Conservation (phyloP, 345 rosid genomes). For the Gossypium turneri region DNA sequence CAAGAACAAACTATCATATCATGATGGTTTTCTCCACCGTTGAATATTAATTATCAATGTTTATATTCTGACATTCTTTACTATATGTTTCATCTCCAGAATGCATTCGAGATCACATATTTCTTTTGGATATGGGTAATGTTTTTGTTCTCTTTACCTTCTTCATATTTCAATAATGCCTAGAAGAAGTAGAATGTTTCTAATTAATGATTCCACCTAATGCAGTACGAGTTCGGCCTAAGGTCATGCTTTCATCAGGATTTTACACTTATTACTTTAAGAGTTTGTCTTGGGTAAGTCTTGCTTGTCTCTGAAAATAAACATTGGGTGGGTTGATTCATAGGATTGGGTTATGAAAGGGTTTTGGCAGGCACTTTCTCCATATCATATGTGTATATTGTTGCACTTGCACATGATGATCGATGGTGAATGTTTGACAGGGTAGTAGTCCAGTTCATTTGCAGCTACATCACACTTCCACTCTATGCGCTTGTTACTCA, state of each 20-base stretch:
- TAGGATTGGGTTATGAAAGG: too few species aligned
- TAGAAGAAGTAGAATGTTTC: not conserved
- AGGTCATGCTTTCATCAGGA: constrained; percentile 73
- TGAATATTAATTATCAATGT: not conserved
- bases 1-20: not conserved
- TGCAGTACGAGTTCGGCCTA: constrained; percentile 92
- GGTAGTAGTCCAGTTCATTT: constrained; percentile 66
- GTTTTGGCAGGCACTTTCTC: not conserved
- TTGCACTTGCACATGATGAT: not conserved
- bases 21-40: not conserved
- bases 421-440: constrained; percentile 31
- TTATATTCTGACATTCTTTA: constrained; percentile 14
- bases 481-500: constrained; percentile 98
- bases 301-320: not conserved
- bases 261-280: constrained; percentile 30
- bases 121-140: constrained; percentile 95
- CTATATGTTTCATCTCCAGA: constrained; percentile 37
- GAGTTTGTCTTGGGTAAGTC: constrained; percentile 72
- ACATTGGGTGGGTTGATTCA: too few species aligned
- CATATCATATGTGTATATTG: not conserved
- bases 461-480: constrained; percentile 93
- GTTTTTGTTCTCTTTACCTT: not conserved
- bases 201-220: constrained; percentile 10
- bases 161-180: not conserved
- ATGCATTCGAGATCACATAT: constrained; percentile 94